These are phyloP conservation scores for Tausonia pullulans DNA, from an alignment of 1,284 basidiomycete genomes.

Conservation along the genomic window DNA sequence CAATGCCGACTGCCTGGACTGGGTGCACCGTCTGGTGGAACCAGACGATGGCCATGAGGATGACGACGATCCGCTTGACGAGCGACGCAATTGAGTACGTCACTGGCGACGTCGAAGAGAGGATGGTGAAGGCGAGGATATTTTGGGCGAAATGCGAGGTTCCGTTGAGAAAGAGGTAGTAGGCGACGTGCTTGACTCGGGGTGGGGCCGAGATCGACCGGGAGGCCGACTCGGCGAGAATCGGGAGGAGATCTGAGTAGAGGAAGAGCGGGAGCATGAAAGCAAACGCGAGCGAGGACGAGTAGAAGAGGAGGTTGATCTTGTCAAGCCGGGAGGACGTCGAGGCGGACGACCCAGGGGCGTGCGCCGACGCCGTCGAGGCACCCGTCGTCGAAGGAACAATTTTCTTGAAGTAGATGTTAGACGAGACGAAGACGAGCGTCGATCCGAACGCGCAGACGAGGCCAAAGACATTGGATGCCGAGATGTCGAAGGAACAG, in stretches of 20 bases:
- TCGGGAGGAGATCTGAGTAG: constrained; percentile 64
- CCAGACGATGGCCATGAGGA: constrained; percentile 95
- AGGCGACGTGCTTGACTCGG: constrained; percentile 29
- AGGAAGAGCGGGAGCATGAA: constrained; percentile 92
- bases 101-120: constrained; percentile 90
- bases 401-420: constrained; percentile 99
- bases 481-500: constrained; percentile 81
- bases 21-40: constrained; percentile 79
- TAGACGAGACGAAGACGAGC: constrained; percentile 90
- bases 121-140: constrained; percentile 91
- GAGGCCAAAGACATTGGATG: constrained; percentile 69
- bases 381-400: constrained; percentile 55
- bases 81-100: constrained; percentile 98
- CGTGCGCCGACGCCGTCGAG: constrained; percentile 21
- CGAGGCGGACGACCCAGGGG: constrained; percentile 23
- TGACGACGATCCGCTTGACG: constrained; percentile 95
- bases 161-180: constrained; percentile 83
- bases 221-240: constrained; percentile 44
- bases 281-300: constrained; percentile 83
- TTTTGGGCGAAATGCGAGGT: constrained; percentile 94
- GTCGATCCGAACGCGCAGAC: constrained; percentile 89
- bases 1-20: constrained; percentile 76
- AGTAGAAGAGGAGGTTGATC: constrained; percentile 90
- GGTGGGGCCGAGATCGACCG: constrained; percentile 18
- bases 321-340: constrained; percentile 68